These are phyloP conservation scores for Capsella rubella DNA, from an alignment of 441 rosid genomes.

Conservation along the genomic window DNA sequence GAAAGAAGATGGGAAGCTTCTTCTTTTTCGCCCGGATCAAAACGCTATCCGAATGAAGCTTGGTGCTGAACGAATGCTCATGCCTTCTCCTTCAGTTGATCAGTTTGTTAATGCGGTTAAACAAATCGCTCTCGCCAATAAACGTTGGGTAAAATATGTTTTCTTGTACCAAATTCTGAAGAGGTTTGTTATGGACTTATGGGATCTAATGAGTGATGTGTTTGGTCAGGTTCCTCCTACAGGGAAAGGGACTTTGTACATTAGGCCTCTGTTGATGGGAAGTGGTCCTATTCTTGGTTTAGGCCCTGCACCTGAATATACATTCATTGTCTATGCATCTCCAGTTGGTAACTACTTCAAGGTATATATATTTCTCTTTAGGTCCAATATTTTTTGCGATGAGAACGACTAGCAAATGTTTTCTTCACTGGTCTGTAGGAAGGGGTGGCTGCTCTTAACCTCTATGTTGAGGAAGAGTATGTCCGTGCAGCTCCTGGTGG, in stretches of 20 bases:
- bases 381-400: slow-evolving; percentile 8
- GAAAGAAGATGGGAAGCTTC: slow-evolving; percentile 64
- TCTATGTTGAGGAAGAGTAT: slow-evolving; percentile 70
- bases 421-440: slow-evolving; percentile 45
- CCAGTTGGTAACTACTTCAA: slow-evolving; percentile 88
- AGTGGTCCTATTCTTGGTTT: slow-evolving; percentile 87
- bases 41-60: slow-evolving; percentile 71
- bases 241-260: slow-evolving; percentile 85
- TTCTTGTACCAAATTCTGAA: slow-evolving; percentile 6
- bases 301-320: slow-evolving; percentile 83
- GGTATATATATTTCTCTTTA: slow-evolving; percentile 40
- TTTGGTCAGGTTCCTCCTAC: slow-evolving; percentile 77
- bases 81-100: slow-evolving; percentile 77
- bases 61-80: slow-evolving; percentile 87
- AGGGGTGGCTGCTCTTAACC: slow-evolving; percentile 62
- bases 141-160: slow-evolving; percentile 67
- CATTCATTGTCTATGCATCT: slow-evolving; percentile 76
- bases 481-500: slow-evolving; percentile 87
- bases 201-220: slow-evolving; percentile 32
- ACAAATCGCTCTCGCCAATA: slow-evolving; percentile 69
- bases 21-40: slow-evolving; percentile 74
- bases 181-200: slow-evolving; percentile 7
- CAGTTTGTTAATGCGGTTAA: slow-evolving; percentile 78
- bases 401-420: background rate
- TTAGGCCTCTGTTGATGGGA: slow-evolving; percentile 89